Base-by-base conservation (phyloP, 2,329 filamentous ascomycete genomes). In the Lanzia echinophila region DNA sequence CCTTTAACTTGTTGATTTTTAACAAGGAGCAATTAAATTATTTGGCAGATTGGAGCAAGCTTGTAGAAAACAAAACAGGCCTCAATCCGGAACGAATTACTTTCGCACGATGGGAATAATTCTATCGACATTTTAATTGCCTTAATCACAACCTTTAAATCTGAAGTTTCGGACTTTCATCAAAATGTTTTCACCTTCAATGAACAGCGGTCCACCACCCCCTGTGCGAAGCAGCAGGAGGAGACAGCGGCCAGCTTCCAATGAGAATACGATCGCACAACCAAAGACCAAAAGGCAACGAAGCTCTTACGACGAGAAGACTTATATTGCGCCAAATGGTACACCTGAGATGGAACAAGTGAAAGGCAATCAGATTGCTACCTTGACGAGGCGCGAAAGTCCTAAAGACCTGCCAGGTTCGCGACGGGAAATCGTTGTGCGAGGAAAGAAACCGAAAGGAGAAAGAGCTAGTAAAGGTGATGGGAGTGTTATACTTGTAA, bases 401-500 rank as follows among this genome's bases (percentile, higher is more conserved):
- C 49, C 58, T 3, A 58, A 51, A 49, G 60, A 61, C 42, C 47
- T 58, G 13, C 54, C 56, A 49, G 66, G 66, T 51, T 63, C 55
- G 24, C 58, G 51, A 50, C 61, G 75, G 60, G 81, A 85, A 62
- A 74, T 82, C 45, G 80, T 74, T 55, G 73, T 84, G 38, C 76
- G 83, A 58, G 75, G 79, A 10, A 86, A 84, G 66, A 86, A 85
- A 67, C 67, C 75, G 45, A 83, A 83, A 64, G 71, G 76, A n/a
- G 75, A 88, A 64, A 78, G 85, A 62, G 76, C 73, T 61, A 87
- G 84, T 62, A 88, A 87, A 67, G 83, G 83, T 46, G 85, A 89
- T 65, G 81, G 83, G 32, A 84, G 81, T 62, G 74, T 82, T 57
- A 75, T 86, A 62, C 68, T 89, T 71, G 85, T 88, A 73, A 53